These are phyloP conservation scores for Malus orientalis DNA, from an alignment of 306 rosid genomes.

Conservation along the genomic window DNA sequence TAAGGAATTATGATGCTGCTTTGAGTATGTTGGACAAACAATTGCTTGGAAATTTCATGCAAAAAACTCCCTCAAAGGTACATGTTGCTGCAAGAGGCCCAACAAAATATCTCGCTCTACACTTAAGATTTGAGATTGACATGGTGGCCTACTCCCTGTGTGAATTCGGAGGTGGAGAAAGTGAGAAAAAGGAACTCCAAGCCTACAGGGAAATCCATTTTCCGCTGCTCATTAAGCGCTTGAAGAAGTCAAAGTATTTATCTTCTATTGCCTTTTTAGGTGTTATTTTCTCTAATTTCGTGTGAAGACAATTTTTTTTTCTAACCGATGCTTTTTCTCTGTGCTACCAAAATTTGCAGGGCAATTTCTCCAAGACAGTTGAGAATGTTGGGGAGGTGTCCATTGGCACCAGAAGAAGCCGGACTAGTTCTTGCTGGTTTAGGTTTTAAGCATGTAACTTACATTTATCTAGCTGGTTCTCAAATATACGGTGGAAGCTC, in stretches of 20 bases:
- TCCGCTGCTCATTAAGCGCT: slow-evolving; percentile 77
- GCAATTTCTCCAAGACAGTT: slow-evolving; percentile 42
- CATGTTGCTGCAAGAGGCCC: slow-evolving; percentile 29
- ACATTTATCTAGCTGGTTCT: slow-evolving; percentile 84
- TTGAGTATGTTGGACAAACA: slow-evolving; percentile 57
- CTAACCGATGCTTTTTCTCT: slow-evolving; percentile 3
- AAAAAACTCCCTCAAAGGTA: slow-evolving; percentile 13
- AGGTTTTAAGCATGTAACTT: slow-evolving; percentile 61
- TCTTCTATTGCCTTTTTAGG: background rate
- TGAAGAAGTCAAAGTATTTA: slow-evolving; percentile 60
- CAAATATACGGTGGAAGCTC: slow-evolving; percentile 70
- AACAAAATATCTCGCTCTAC: slow-evolving; percentile 75
- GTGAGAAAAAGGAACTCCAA: slow-evolving; percentile 69
- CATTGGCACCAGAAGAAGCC: slow-evolving; percentile 96
- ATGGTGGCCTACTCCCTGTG: slow-evolving; percentile 94
- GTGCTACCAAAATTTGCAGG: slow-evolving; percentile 17
- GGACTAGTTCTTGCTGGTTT: slow-evolving; percentile 82
- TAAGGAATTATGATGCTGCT: slow-evolving; percentile 47
- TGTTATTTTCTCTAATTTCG: background rate
- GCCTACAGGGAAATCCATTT: slow-evolving; percentile 79
- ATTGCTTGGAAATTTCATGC: slow-evolving; percentile 66
- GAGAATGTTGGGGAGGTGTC: slow-evolving; percentile 83
- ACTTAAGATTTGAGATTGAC: slow-evolving; percentile 87
- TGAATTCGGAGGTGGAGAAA: slow-evolving; percentile 85
- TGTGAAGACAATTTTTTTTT: background rate